Evolutionary conservation across 2,329 filamentous ascomycete species (phyloP).

Genomic region (Ophiobolus disseminans): DNA sequence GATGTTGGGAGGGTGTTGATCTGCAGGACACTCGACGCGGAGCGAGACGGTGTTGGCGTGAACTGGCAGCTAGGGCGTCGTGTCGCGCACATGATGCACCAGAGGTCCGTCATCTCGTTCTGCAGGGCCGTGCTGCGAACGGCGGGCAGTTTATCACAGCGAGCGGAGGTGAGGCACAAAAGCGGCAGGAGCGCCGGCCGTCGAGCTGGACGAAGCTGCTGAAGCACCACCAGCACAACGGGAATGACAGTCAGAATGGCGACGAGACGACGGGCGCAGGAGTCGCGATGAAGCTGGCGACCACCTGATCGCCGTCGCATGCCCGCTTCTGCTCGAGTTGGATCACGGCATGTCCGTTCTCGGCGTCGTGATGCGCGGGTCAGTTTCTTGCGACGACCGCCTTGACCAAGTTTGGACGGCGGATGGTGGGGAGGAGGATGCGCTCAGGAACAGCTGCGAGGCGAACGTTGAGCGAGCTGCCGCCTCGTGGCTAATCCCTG

Average conservation of each 20-base stretch:
- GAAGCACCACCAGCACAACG: conserved; percentile 2
- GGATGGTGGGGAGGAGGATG: not conserved
- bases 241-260: not conserved
- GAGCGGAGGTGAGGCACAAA: conserved; percentile 10
- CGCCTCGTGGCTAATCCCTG: conserved; percentile 1
- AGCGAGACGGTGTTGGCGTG: conserved; percentile 2
- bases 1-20: conserved; percentile 18
- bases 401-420: too few relatives aligned
- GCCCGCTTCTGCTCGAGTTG: too few relatives aligned
- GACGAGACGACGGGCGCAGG: not conserved
- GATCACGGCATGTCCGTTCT: too few relatives aligned
- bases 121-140: conserved; percentile 3
- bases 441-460: not conserved
- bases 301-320: too few relatives aligned
- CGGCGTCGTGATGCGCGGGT: not conserved
- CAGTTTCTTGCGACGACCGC: too few relatives aligned
- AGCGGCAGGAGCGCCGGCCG: conserved; percentile 12
- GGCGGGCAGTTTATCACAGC: conserved; percentile 14
- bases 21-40: conserved; percentile 16
- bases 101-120: not conserved
- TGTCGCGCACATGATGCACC: conserved; percentile 16
- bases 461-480: conserved; percentile 1
- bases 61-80: not conserved
- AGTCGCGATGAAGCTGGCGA: too few relatives aligned
- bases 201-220: conserved; percentile 5